phyloP scores from a whole-genome alignment of 495 filamentous ascomycete species.

The Penicillium samsonianum region DNA sequence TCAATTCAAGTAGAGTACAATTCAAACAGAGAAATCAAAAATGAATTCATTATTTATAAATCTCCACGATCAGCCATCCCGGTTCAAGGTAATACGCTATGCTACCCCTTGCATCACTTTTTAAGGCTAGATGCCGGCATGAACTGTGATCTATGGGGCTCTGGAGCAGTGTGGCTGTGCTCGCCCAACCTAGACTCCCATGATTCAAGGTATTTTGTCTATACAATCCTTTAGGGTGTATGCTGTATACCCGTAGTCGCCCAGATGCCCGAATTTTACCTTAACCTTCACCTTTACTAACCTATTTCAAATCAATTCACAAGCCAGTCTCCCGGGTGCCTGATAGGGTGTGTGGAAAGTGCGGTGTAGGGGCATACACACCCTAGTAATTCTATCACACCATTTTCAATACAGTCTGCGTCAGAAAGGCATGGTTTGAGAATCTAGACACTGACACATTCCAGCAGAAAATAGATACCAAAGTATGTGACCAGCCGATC shows the following conservation, averaged over 20 bases:
- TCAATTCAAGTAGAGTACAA: not conserved
- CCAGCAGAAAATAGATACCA: not conserved
- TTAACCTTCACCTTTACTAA: not conserved
- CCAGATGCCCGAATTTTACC: not conserved
- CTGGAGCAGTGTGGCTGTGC: not conserved
- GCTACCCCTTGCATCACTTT: not conserved
- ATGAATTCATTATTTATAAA: not conserved
- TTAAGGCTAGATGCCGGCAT: not conserved
- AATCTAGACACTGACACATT: not conserved
- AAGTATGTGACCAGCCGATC: not conserved
- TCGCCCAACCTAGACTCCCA: not conserved
- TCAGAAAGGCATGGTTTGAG: not conserved
- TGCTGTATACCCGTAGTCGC: not conserved
- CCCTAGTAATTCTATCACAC: not conserved
- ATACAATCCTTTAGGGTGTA: not conserved
- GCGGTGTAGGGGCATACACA: conserved; percentile 8
- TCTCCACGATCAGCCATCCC: not conserved
- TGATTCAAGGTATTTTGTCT: not conserved
- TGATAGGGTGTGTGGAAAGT: not conserved
- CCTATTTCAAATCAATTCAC: not conserved
- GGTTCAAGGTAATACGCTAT: not conserved
- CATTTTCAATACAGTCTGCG: not conserved
- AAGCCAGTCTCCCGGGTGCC: not conserved
- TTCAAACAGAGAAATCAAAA: not conserved
- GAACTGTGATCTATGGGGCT: not conserved